Base-by-base conservation (phyloP, 192 early-diverging fungal genomes). In the Gaertneriomyces semiglobifer region DNA sequence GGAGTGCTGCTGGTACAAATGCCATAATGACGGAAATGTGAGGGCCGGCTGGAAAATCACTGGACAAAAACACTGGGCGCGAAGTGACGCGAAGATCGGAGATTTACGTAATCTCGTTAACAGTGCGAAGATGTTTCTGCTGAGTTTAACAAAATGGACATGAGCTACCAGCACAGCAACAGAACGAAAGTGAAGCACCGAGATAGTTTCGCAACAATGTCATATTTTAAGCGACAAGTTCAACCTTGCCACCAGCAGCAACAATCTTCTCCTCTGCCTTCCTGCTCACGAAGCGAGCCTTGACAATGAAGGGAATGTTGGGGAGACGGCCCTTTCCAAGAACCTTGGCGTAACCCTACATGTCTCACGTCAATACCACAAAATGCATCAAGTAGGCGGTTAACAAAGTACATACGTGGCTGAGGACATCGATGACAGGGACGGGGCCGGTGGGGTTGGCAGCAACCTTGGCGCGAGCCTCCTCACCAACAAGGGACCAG, bases 221-320 rank as follows among this genome's bases (percentile, higher is more conserved):
- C 18, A 16, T 14, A 11, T 60, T 72, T 78, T 79, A 84, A 46
- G 82, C 82, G 69, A 78, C 65, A 51, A 84, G 74, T 70, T 84
- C 82, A 47, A 84, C 82, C 69, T 77, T 74, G 43, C 96, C 96
- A 84, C 96, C 96, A 73, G 85, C 93, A 74, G 84, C 89, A 84
- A 96, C 92, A 87, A 98, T 96, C 93, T 98, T 98, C 84, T 95
- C 85, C 88, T 98, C 96, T 53, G 96, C 96, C 72, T 81, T 77
- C 77, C 87, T 83, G 77, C 89, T 92, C 74, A 98, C 92, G 67
- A 85, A 93, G 62, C 93, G 86, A 68, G 96, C 84, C 83, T 94
- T 94, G 79, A 98, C 89, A 74, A 98, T 96, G 82, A 95, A 87
- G 72, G 96, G 94, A 69, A 89, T 84, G 59, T 81, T 75, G 74